Percentiles rank a stretch among this genome's conserved stretches.
Conservation (phyloP, 2,329 filamentous ascomycete species). For the Teratosphaeria pseudoeucalypti region DNA sequence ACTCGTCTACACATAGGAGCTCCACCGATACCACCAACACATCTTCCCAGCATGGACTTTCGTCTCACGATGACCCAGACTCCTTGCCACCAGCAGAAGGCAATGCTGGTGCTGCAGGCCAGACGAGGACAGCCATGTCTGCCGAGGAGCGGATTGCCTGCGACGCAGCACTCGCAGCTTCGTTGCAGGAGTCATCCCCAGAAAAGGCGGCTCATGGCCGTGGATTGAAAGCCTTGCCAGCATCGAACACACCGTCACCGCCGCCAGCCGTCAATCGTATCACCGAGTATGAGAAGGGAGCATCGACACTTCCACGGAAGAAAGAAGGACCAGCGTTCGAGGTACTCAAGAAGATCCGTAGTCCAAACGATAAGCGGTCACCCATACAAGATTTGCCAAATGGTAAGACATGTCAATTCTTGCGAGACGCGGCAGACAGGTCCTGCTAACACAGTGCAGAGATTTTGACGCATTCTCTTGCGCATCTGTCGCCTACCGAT, state of each 20-base stretch:
- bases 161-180: conserved; percentile 19
- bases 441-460: conserved; percentile 45
- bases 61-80: conserved; percentile 36
- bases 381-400: conserved; percentile 62
- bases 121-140: not conserved
- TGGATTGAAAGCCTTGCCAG: conserved; percentile 17
- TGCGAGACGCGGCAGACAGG: not conserved
- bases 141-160: conserved; percentile 16
- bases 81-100: conserved; percentile 30
- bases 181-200: conserved; percentile 12
- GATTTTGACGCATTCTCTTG: conserved; percentile 81
- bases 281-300: conserved; percentile 44
- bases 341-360: conserved; percentile 39
- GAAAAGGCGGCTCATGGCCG: conserved; percentile 5
- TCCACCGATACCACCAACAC: conserved; percentile 24
- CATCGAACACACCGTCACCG: conserved; percentile 15
- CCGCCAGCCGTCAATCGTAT: conserved; percentile 40
- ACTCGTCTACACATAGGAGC: conserved; percentile 31
- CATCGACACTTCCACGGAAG: conserved; percentile 28
- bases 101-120: conserved; percentile 20
- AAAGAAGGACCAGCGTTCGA: conserved; percentile 41
- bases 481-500: conserved; percentile 77
- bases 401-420: conserved; percentile 46
- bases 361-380: conserved; percentile 34
- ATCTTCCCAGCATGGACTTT: conserved; percentile 51